Evolutionary conservation across 2,329 filamentous ascomycete species (phyloP), one percentile per base, ranked within the genome.

Genomic region (Malbranchea zuffiana): DNA sequence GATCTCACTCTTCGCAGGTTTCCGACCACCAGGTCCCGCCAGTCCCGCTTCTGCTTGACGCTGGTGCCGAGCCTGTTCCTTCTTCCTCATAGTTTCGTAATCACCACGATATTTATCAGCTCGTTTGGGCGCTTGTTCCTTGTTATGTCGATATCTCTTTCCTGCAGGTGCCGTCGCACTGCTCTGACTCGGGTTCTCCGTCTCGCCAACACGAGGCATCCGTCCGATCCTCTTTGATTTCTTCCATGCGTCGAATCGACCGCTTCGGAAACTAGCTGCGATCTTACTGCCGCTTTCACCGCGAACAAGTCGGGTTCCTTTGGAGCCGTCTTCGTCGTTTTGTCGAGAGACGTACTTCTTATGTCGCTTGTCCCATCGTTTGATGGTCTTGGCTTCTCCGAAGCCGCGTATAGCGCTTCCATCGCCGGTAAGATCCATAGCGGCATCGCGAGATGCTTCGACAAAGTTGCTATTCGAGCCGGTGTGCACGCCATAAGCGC

Each of bases 271-370:
- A 42, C 73, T 81, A 30, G 90, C 86, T 1, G 90, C 85, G 50
- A 98, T 95, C 68, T 95, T 96, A 66, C 88, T 84, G 37, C 90
- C 90, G 53, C 77, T 84, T 65, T 98, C 90, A 51, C 90, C 87
- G 44, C 75, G 73, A 39, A 95, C 80, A 65, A 95, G 79, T 32
- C 73, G 72, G 54, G 78, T 80, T 23, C 74, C 74, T 51, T 77
- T 78, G 19, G 75, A 92, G 25, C 90, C 90, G 63, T 98, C 92
- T 50, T 93, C 83, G 63, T 98, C 90, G 68, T 98, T 96, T 50
- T 78, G 78, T 23, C 83, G 76, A 8, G 83, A 71, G 23, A 98
- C 88, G 64, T 96, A 98, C 63, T 95, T 96, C 64, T 83, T 92
- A 53, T 78, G 75, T 61, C 94, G 93, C 67, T 92, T 88, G 66